Evolutionary conservation across 495 filamentous ascomycete genomes (phyloP).

Genomic region (Mytilinidion resinicola): DNA sequence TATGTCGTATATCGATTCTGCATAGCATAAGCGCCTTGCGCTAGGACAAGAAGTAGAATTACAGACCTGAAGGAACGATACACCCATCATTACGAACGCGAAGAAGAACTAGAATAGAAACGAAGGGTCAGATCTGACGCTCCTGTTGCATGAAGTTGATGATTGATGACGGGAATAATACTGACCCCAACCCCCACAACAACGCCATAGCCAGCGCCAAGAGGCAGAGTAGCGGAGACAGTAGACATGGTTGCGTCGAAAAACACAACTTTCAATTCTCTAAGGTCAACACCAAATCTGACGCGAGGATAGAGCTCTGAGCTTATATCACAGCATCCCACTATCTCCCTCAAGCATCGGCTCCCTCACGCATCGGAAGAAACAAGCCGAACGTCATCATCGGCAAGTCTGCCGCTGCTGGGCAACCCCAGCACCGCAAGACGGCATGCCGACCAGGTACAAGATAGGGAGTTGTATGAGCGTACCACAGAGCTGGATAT

Average conservation of each 20-base stretch:
- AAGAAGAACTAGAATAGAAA: slow-evolving; percentile 12
- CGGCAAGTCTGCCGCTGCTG: background rate
- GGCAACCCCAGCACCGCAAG: background rate
- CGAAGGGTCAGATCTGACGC: background rate
- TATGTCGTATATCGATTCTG: slow-evolving; percentile 28
- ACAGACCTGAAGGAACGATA: slow-evolving; percentile 13
- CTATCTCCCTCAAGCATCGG: background rate
- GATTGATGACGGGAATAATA: background rate
- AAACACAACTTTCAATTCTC: background rate
- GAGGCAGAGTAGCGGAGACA: slow-evolving; percentile 9
- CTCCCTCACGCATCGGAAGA: background rate
- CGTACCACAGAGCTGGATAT: no score
- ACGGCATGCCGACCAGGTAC: background rate
- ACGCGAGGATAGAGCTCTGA: no score
- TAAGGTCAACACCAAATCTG: background rate
- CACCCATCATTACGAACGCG: slow-evolving; percentile 26
- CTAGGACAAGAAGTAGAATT: background rate
- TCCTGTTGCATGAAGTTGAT: background rate
- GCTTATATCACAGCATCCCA: no score
- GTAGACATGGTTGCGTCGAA: slow-evolving; percentile 1
- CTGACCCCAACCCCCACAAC: slow-evolving; percentile 21
- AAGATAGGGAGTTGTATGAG: background rate
- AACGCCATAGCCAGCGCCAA: slow-evolving; percentile 24
- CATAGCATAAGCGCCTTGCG: background rate
- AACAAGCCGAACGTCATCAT: background rate